Evolutionary conservation across 371 early-diverging fungal species (phyloP), one percentile per base, ranked within the genome.

Genomic region (Umbelopsis sp.): DNA sequence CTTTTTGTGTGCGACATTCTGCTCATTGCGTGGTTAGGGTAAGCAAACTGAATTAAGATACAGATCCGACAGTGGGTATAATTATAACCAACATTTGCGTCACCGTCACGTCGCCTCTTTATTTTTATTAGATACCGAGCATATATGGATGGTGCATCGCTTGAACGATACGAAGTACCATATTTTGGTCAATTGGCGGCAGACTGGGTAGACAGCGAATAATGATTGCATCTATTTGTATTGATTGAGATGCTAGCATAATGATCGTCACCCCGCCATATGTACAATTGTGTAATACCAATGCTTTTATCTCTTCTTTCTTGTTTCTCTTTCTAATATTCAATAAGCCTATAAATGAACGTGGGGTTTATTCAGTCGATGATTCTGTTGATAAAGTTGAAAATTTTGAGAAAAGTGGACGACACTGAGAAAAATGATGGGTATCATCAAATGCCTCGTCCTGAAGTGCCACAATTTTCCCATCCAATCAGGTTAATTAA

Each of bases 131-230:
- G 89, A 25, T 89, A 86, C 65, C 77, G 82, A 52, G 91, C 91
- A 8, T 91, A 89, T 76, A 71, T 81, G 66, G 88, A 89, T 69
- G 84, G 85, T 22, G 87, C 83, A 57, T 81, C 86, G 11, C 72
- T 91, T 44, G 87, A 86, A 50, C 79, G 91, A 52, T 88, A 84
- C 50, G 78, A 83, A 63, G 53, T 89, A 7, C 91, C 91, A 8
- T 87, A 82, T 65, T 71, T 89, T 70, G 91, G 91, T 22, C 57
- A 65, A 41, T 70, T 89, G 16, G 91, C 91, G 22, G 76, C 86
- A 35, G 74, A 81, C 65, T 91, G 87, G 85, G 87, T 87, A 1
- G 89, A 91, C 70, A 74, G 72, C 22, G 91, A 91, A 72, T 91
- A 77, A 29, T 35, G 9, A 7, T 41, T 41, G 41, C 10, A 41